Percentiles rank a stretch among this genome's conserved stretches.
Conservation (phyloP, 176 grass and related monocot species). For the Avena insularis region DNA sequence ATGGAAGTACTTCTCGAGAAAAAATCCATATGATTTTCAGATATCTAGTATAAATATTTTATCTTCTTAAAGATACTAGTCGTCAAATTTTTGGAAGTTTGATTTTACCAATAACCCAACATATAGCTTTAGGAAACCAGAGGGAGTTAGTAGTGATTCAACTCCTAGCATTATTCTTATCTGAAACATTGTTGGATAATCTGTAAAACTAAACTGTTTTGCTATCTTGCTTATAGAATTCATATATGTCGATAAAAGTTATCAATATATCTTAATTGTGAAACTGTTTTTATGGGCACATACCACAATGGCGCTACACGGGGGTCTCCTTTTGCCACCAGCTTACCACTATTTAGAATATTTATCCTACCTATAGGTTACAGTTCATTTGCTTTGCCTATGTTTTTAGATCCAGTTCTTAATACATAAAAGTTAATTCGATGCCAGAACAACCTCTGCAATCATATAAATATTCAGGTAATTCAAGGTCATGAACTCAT, state of each 20-base stretch:
- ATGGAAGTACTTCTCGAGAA: no score
- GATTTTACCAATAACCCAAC: neutral
- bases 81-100: neutral
- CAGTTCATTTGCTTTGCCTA: neutral
- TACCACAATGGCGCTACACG: neutral
- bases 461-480: neutral
- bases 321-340: neutral
- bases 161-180: neutral
- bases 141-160: neutral
- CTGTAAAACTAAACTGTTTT: neutral
- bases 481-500: conserved; percentile 23
- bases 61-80: neutral
- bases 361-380: neutral
- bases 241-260: neutral
- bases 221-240: neutral
- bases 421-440: neutral
- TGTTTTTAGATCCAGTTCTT: neutral
- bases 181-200: neutral
- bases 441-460: conserved; percentile 17
- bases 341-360: neutral
- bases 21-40: neutral
- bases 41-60: neutral
- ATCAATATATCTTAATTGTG: conserved; percentile 6
- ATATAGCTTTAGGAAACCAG: neutral
- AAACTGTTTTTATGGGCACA: neutral